Evolutionary conservation across 768 basidiomycete species (phyloP), one percentile per base, ranked within the genome.

Genomic region (Panaeolus papilionaceus): DNA sequence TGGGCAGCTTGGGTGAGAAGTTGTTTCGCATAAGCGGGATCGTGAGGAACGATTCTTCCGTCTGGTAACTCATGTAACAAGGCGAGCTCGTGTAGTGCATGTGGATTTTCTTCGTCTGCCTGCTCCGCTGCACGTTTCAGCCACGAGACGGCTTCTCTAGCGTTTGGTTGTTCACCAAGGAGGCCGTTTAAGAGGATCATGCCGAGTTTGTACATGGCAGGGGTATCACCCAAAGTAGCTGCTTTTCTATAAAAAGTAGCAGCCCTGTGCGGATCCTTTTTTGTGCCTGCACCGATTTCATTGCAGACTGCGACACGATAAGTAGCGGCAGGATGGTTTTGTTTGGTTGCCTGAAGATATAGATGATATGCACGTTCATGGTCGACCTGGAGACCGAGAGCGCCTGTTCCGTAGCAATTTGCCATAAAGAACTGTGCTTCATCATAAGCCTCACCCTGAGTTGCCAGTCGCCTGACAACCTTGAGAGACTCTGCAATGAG

Each of bases 191-290:
- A 84, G 38, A 98, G 85, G 70, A 98, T 93, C 92, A 98, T 96
- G n/a, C 96, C 96, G n/a, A 99, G 89, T 78, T 99, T 99, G 83
- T 98, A 99, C 98, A 99, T 99, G 3, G 96, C 98, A 33, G 97
- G 90, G 0, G 97, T 98, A 77, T 99, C 98, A 20, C 96, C 96
- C 40, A 99, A 82, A 1, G 95, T 95, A 9, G 96, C 96, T 4
- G 98, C 94, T 78, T 98, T 98, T 68, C 96, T 90, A 80, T 98
- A 99, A 76, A 99, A 98, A 4, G 95, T 91, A 33, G 95, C 91
- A 8, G 98, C 98, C 54, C 98, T 88, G 23, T 89, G 84, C 0
- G 90, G 90, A 74, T 99, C 97, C 72, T 90, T 86, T 72, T 92
- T 88, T 1, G 98, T 99, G 38, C 98, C 98, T 3, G 95, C 96